A percentile compares a stretch with the other conserved stretches of the same genome.
phyloP scores from a whole-genome alignment of 192 early-diverging fungal genomes.

The Mortierella antarctica region DNA sequence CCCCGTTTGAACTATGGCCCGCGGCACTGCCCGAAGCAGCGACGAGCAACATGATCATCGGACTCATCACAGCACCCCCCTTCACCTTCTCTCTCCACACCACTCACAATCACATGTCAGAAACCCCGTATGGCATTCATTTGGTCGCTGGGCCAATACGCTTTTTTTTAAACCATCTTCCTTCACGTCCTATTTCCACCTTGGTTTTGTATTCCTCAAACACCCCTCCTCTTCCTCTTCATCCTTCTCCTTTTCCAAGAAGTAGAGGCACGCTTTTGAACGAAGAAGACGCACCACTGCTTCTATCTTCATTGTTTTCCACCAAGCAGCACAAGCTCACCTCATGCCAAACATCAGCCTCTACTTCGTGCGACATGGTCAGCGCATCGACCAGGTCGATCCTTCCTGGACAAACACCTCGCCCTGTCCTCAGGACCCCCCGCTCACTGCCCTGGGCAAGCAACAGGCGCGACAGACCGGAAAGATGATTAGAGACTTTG shows the following conservation, averaged over 20 bases:
- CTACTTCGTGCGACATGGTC: conserved; percentile 54
- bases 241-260: not conserved
- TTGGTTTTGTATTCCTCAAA: not conserved
- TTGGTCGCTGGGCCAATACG: no score
- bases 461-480: conserved; percentile 46
- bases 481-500: conserved; percentile 33
- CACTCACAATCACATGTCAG: not conserved
- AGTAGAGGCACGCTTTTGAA: not conserved
- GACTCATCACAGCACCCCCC: no score
- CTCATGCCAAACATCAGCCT: conserved; percentile 40
- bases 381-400: conserved; percentile 54
- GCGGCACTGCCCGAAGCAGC: no score
- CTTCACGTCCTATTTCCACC: no score
- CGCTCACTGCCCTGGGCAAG: conserved; percentile 45
- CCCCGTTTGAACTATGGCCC: no score
- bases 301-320: not conserved
- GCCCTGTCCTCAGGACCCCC: conserved; percentile 53
- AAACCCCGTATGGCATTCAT: no score
- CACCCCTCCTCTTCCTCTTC: not conserved
- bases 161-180: no score
- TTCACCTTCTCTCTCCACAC: not conserved
- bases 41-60: no score
- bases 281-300: not conserved
- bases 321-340: not conserved
- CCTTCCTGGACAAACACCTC: conserved; percentile 35